Evolutionary conservation across 1,139 yeast species (phyloP), one percentile per base, ranked within the genome.

Genomic region (Debaryomyces sp.): DNA sequence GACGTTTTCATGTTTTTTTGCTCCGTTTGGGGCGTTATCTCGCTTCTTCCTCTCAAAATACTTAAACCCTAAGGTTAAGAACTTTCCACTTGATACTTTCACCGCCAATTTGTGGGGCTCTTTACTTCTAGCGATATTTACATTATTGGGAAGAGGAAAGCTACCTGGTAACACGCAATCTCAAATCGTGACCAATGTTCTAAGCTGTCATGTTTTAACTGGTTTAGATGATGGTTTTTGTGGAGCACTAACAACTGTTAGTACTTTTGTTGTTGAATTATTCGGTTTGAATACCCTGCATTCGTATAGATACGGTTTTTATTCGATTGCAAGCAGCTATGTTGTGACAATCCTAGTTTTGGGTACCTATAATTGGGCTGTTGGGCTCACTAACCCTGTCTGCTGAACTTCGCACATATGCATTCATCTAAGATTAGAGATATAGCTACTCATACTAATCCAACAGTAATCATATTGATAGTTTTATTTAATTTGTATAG

Each of bases 71-170:
- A 55, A 54, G 29, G 45, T 50, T 34, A 55, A 62, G n/a, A 59
- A 65, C 54, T 85, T 84, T 63, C 88, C 86, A 12, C 24, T 75
- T 46, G 96, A 96, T 1, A 90, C 97, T 0, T 84, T 84, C 50
- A 41, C 72, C 0, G 88, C 86, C 6, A 89, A 89, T 58, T 54
- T 80, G 2, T 21, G 70, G 1, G 92, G 88, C 0, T 73, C 84
- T 0, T 37, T 75, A 0, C 42, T 87, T 0, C 60, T 85, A 15
- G 78, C 85, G 0, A 62, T 82, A 0, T 59, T 85, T 22, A 68
- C 70, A 2, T 48, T 88, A 3, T 54, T 85, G 5, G 65, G 63
- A 34, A 57, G 78, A 50, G 83, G 90, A 27, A 62, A 64, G 48
- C 9, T 37, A 9, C 47, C 37, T 12, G 63, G 75, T 32, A 13